Conservation (phyloP, 208 protist species). For the Acanthamoeba quina region DNA sequence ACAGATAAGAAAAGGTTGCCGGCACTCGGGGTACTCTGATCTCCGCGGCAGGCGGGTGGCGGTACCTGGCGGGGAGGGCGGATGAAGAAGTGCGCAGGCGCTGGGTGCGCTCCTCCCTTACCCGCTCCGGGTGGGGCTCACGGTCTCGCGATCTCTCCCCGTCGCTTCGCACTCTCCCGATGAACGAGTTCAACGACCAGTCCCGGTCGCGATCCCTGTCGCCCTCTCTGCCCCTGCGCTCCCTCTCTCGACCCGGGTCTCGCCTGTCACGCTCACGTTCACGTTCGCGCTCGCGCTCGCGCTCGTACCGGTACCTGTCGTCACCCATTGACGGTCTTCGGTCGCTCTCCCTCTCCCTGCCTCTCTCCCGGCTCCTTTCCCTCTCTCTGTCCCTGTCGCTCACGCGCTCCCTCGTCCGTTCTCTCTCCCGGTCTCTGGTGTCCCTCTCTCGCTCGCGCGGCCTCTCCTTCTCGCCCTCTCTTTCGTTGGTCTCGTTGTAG, state of each 20-base stretch:
- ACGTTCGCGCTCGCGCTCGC: background rate
- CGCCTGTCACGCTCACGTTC: background rate
- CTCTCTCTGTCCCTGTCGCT: background rate
- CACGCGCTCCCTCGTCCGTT: background rate
- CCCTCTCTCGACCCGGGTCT: background rate
- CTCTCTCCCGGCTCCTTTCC: background rate
- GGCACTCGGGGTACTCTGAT: too few relatives aligned
- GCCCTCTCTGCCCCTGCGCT: background rate
- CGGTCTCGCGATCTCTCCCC: background rate
- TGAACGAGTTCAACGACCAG: background rate
- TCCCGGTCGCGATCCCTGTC: background rate
- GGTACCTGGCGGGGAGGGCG: constrained; percentile 9
- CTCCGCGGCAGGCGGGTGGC: too few relatives aligned
- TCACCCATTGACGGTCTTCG: background rate
- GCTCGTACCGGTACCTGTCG: background rate
- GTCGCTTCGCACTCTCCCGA: background rate
- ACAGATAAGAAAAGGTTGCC: too few relatives aligned
- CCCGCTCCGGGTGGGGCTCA: background rate
- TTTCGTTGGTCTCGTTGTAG: constrained; percentile 17
- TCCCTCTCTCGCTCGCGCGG: constrained; percentile 11
- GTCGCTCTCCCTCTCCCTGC: background rate
- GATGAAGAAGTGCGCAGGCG: background rate
- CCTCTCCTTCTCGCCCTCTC: background rate
- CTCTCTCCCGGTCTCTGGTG: background rate
- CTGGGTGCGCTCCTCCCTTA: background rate